Percentiles rank a stretch among this genome's conserved stretches.
Evolutionary conservation across 345 rosid species (phyloP).

Genomic region (Nephelium lappaceum): DNA sequence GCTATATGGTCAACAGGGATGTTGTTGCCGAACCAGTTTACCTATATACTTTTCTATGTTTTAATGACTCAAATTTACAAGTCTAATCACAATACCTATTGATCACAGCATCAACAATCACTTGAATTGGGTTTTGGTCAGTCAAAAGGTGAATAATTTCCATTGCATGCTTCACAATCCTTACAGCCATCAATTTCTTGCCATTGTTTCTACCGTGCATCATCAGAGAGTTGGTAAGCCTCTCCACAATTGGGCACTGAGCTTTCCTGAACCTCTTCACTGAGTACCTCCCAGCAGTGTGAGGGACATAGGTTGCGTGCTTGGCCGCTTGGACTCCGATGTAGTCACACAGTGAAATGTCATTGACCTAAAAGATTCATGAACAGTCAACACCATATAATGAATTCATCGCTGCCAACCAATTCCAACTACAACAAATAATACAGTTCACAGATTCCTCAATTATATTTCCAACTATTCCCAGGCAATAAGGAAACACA

Average conservation of each 20-base stretch:
- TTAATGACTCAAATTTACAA: background rate
- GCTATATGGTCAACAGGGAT: background rate
- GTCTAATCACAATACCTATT: slow-evolving; percentile 57
- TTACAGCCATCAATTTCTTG: slow-evolving; percentile 87
- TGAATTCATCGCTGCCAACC: background rate
- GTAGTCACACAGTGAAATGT: slow-evolving; percentile 73
- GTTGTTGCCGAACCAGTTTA: background rate
- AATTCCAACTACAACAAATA: background rate
- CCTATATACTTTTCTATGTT: background rate
- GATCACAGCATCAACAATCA: slow-evolving; percentile 83
- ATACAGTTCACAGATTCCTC: background rate
- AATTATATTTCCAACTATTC: background rate
- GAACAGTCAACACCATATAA: background rate
- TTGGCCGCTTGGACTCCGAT: slow-evolving; percentile 70
- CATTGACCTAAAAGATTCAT: slow-evolving; percentile 49
- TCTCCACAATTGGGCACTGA: slow-evolving; percentile 92
- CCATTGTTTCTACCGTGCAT: slow-evolving; percentile 97
- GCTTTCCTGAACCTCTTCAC: slow-evolving; percentile 95
- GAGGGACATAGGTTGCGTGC: slow-evolving; percentile 89
- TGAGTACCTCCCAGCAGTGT: slow-evolving; percentile 95
- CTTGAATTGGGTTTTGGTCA: slow-evolving; percentile 87
- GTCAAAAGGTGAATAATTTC: slow-evolving; percentile 86
- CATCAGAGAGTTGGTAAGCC: slow-evolving; percentile 94
- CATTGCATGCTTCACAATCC: slow-evolving; percentile 87
- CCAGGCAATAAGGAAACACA: background rate